phyloP scores from a whole-genome alignment of 768 basidiomycete species.

The Steccherinum ochraceum region DNA sequence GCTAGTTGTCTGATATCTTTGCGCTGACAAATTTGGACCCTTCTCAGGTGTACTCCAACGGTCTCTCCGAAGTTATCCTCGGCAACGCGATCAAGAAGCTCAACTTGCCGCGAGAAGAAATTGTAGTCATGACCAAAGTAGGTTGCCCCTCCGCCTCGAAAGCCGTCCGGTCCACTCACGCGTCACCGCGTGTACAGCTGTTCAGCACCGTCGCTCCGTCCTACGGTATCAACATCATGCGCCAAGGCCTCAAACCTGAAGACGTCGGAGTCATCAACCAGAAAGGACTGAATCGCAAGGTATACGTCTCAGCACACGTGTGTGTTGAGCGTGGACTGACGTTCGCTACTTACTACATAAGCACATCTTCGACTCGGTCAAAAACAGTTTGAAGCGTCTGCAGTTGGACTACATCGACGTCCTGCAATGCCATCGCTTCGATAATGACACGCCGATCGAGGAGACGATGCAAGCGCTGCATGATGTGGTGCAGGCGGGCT shows the following conservation, averaged over 20 bases:
- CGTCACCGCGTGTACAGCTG: constrained; percentile 12
- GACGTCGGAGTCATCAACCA: constrained; percentile 45
- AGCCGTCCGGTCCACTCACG: constrained; percentile 4
- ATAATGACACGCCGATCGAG: constrained; percentile 33
- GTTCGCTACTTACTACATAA: no score
- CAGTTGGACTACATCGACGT: constrained; percentile 41
- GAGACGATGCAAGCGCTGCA: constrained; percentile 42
- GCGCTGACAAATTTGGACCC: neutral
- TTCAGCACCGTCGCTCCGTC: constrained; percentile 10
- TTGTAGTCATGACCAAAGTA: constrained; percentile 44
- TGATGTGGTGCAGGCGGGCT: constrained; percentile 38
- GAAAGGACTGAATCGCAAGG: constrained; percentile 39
- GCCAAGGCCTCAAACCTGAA: constrained; percentile 7
- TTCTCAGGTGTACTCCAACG: constrained; percentile 35
- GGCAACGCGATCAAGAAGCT: constrained; percentile 39
- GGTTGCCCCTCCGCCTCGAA: constrained; percentile 16
- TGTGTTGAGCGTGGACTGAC: no score
- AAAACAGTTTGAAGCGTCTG: constrained; percentile 32
- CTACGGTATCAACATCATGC: constrained; percentile 5
- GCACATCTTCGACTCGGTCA: constrained; percentile 44
- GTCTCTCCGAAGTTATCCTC: constrained; percentile 32
- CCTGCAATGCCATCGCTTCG: constrained; percentile 30
- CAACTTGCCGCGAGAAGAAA: constrained; percentile 37
- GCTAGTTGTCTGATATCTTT: neutral
- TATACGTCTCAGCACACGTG: no score